Evolutionary conservation across 345 rosid genomes (phyloP).

Genomic region (Psidium guajava): DNA sequence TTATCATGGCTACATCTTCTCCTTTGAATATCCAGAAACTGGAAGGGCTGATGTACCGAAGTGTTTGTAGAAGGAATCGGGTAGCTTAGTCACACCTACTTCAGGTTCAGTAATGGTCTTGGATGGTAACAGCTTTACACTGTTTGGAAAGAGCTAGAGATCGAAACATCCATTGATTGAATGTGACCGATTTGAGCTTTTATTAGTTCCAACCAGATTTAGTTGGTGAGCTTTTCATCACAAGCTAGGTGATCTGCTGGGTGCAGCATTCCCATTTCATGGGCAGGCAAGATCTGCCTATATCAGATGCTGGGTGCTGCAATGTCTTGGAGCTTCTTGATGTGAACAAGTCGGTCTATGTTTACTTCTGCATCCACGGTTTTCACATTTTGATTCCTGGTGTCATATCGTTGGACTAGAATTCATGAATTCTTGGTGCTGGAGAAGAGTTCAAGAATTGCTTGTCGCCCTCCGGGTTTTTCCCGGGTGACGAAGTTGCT

Average conservation of each 20-base stretch:
- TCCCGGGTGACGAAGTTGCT: too few species aligned
- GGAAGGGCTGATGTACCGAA: background rate
- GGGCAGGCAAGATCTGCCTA: background rate
- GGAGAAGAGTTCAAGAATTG: background rate
- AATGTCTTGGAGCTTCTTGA: background rate
- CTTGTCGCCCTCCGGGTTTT: background rate
- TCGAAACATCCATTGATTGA: background rate
- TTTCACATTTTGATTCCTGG: background rate
- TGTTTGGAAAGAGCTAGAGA: background rate
- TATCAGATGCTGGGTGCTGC: background rate
- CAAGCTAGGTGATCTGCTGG: background rate
- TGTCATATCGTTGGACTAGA: background rate
- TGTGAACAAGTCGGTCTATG: background rate
- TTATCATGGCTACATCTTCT: background rate
- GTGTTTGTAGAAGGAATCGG: background rate
- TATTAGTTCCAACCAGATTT: background rate
- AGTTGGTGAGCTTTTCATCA: background rate
- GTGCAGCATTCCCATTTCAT: background rate
- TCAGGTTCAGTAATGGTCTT: background rate
- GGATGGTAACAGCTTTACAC: background rate
- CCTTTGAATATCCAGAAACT: background rate
- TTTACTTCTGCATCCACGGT: background rate
- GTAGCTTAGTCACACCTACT: background rate
- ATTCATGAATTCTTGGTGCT: background rate
- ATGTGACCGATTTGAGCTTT: background rate